Conservation (phyloP, 495 filamentous ascomycete species). For the Schizothecium vesticola region DNA sequence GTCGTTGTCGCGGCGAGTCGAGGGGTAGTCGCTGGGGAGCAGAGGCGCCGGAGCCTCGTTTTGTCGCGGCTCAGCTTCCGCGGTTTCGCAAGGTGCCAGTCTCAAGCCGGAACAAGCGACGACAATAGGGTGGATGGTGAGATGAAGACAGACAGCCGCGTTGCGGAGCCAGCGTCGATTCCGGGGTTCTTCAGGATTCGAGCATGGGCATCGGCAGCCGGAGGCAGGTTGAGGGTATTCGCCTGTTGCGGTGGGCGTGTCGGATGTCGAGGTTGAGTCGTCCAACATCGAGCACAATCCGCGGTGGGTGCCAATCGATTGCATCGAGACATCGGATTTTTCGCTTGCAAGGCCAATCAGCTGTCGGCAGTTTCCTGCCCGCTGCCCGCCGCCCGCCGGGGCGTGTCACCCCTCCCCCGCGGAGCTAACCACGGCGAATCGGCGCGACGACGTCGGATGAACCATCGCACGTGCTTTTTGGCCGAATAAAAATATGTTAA, state of each 20-base stretch:
- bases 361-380: not conserved
- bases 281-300: not conserved
- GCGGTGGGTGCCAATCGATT: slow-evolving; percentile 11
- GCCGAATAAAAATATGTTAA: not conserved
- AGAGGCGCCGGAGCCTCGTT: not conserved
- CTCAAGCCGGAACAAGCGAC: not conserved
- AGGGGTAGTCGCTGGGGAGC: not conserved
- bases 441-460: not conserved
- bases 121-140: not conserved
- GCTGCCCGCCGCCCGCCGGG: not conserved
- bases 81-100: not conserved
- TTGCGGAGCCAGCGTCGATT: not conserved
- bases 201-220: not conserved
- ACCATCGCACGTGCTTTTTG: not conserved
- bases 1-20: not conserved
- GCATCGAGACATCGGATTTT: slow-evolving; percentile 21
- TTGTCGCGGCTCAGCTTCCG: not conserved
- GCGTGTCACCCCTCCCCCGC: not conserved
- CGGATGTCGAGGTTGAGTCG: not conserved
- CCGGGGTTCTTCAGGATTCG: not conserved
- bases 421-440: not conserved
- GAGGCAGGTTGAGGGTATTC: not conserved
- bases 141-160: not conserved
- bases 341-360: slow-evolving; percentile 22
- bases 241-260: not conserved